Evolutionary conservation across 2,329 filamentous ascomycete genomes (phyloP), one percentile per base, ranked within the genome.

Genomic region (Ambrosiella beaveri): DNA sequence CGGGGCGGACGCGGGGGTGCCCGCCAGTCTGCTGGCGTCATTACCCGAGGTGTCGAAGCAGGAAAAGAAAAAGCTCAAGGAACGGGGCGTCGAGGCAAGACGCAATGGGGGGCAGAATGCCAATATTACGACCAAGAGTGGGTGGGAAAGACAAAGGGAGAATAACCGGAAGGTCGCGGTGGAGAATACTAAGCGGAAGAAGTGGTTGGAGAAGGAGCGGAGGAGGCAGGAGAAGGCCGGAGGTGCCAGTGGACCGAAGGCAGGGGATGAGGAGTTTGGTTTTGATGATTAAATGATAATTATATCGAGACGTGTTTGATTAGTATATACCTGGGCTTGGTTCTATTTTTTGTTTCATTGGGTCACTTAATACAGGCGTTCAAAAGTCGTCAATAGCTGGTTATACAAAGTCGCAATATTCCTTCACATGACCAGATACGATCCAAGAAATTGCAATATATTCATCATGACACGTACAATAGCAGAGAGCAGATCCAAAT

Each of bases 1-100:
- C 15, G 74, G 74, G 1, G 75, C 72, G 0, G 75, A 77, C 27
- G 76, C 78, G 0, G 79, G 78, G 1, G 77, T 94, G 36, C 82
- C 88, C 66, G 83, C 85, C 68, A 97, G 91, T 90, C 74, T 98
- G 56, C 74, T 97, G 4, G 86, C 95, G 67, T 84, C 88, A 2
- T 74, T 98, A 62, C 93, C 93, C 0, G 84, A 84, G 62, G 81
- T 93, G 17, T 83, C 75, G 64, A 97, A 96, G 75, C 81, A 84
- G 55, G 86, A 90, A 62, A 86, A 85, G 73, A 84, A 91, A 74
- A 81, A 81, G 67, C 70, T 98, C 63, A 94, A 88, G 75, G 81
- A 81, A 67, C 76, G 82, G 63, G 93, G 93, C 5, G 85, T 96
- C 8, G 85, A 90, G 69, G 83, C 81, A 2, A 76, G 89, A 49